Evolutionary conservation across 495 filamentous ascomycete genomes (phyloP).

Genomic region (Aspergillus taichungensis): DNA sequence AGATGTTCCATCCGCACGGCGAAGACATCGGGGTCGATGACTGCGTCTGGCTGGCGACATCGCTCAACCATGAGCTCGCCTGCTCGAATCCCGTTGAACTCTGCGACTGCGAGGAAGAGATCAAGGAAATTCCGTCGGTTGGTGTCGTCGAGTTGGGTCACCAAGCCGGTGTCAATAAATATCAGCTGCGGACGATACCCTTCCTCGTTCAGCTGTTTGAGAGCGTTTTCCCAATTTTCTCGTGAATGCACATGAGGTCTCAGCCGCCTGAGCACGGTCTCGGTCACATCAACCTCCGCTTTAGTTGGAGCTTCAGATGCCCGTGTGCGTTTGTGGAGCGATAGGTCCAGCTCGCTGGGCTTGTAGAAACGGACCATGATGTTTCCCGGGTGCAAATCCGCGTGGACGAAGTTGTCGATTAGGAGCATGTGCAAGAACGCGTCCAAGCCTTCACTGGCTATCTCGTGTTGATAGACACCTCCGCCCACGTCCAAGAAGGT

Average conservation of each 20-base stretch:
- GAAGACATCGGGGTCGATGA: conserved; percentile 82
- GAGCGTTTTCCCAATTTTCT: conserved; percentile 60
- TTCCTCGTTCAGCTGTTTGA: conserved; percentile 74
- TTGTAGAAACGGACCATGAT: conserved; percentile 99
- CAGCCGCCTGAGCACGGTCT: conserved; percentile 71
- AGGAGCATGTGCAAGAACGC: conserved; percentile 98
- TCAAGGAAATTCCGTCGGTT: conserved; percentile 93
- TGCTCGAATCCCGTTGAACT: conserved; percentile 94
- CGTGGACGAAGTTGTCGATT: conserved; percentile 96
- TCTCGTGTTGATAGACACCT: conserved; percentile 86
- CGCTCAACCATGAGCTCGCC: conserved; percentile 95
- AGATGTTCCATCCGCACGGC: conserved; percentile 95
- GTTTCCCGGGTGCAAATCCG: conserved; percentile 97
- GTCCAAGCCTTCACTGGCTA: conserved; percentile 91
- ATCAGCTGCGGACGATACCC: conserved; percentile 91
- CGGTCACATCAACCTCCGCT: conserved; percentile 66
- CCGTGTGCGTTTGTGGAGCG: conserved; percentile 43
- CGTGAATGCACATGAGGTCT: conserved; percentile 59
- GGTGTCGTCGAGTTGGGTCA: conserved; percentile 79
- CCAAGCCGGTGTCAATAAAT: conserved; percentile 96
- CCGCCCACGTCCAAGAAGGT: conserved; percentile 87
- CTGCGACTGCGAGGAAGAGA: conserved; percentile 89
- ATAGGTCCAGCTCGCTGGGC: conserved; percentile 58
- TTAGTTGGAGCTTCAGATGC: conserved; percentile 43
- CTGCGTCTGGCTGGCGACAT: conserved; percentile 80